phyloP scores from a whole-genome alignment of 441 rosid species.

The Gossypium schwendimanii region DNA sequence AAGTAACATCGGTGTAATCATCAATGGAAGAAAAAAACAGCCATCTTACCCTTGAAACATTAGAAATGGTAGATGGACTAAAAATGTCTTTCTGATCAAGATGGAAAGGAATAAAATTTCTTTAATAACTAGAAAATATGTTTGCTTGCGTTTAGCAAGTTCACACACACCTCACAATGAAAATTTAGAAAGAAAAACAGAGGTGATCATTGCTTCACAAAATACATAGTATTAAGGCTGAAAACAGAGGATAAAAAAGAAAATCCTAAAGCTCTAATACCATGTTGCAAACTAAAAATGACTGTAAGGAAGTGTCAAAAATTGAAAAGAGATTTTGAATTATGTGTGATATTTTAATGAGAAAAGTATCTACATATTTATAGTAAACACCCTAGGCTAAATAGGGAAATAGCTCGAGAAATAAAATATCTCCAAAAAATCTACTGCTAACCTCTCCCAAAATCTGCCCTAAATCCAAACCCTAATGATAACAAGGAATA shows the following conservation, averaged over 20 bases:
- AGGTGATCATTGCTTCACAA: background rate
- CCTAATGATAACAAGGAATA: background rate
- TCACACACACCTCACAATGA: background rate
- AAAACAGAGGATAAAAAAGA: background rate
- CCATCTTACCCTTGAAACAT: background rate
- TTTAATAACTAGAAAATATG: background rate
- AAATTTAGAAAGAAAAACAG: background rate
- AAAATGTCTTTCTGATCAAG: background rate
- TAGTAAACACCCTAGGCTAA: background rate
- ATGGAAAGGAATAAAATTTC: background rate
- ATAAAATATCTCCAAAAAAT: background rate
- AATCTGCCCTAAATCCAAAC: background rate
- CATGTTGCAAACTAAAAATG: background rate
- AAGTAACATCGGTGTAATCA: background rate
- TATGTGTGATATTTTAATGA: background rate
- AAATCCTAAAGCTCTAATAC: background rate
- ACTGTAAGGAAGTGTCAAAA: background rate
- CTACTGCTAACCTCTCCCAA: background rate
- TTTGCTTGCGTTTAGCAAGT: background rate
- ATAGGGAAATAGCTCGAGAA: background rate
- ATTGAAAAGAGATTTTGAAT: background rate
- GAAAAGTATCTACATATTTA: background rate
- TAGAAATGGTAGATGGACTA: background rate
- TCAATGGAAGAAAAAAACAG: background rate
- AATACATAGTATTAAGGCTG: background rate